A percentile compares a stretch with the other conserved stretches of the same genome.
Conservation (phyloP, 768 basidiomycete species). For the Paxillus rubicundulus region DNA sequence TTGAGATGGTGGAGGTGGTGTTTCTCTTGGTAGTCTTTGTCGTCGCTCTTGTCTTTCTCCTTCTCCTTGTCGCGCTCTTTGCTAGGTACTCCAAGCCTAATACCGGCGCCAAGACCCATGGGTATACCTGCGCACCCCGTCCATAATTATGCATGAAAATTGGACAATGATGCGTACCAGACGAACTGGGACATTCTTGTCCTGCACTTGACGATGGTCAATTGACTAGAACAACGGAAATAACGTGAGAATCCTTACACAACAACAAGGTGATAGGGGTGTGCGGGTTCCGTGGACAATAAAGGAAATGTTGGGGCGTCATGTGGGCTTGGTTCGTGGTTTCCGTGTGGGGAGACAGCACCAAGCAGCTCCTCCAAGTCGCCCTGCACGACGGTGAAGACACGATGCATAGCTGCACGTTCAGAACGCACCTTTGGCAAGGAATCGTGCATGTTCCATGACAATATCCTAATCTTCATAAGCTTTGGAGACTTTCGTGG, state of each 20-base stretch:
- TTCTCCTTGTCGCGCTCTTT: slow-evolving; percentile 38
- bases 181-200: slow-evolving; percentile 80
- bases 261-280: slow-evolving; percentile 78
- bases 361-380: slow-evolving; percentile 72
- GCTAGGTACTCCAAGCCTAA: slow-evolving; percentile 62
- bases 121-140: slow-evolving; percentile 54
- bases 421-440: slow-evolving; percentile 57
- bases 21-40: slow-evolving; percentile 30
- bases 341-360: slow-evolving; percentile 41
- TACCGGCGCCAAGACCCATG: slow-evolving; percentile 73
- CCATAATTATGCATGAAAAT: slow-evolving; percentile 1
- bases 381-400: slow-evolving; percentile 45
- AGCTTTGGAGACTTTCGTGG: slow-evolving; percentile 36
- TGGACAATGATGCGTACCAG: slow-evolving; percentile 42
- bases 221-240: slow-evolving; percentile 1
- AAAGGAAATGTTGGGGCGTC: slow-evolving; percentile 39
- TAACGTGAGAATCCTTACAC: slow-evolving; percentile 47
- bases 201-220: slow-evolving; percentile 47
- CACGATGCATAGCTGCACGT: neutral
- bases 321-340: slow-evolving; percentile 31
- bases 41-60: slow-evolving; percentile 32
- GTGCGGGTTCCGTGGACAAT: slow-evolving; percentile 48
- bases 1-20: slow-evolving; percentile 24
- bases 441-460: slow-evolving; percentile 88
- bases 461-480: slow-evolving; percentile 67